Percentiles rank a stretch among this genome's conserved stretches.
Conservation (phyloP, 805 yeast species). For the Metschnikowia cubensis region DNA sequence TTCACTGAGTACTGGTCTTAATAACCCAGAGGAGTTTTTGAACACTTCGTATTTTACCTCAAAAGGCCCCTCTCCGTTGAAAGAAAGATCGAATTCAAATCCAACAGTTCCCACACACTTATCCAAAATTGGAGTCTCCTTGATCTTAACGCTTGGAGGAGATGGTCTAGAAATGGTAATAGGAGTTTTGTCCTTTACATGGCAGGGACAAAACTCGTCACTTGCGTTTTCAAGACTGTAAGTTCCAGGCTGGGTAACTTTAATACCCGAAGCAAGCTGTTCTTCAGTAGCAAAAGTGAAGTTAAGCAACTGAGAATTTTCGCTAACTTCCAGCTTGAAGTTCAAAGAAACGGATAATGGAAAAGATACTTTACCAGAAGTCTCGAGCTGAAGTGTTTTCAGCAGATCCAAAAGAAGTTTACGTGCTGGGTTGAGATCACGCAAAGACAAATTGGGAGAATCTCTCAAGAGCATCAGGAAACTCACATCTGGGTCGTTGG, state of each 20-base stretch:
- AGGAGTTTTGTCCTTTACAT: conserved; percentile 27
- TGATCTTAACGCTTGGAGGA: conserved; percentile 38
- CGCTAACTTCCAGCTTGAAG: conserved; percentile 24
- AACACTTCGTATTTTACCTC: conserved; percentile 59
- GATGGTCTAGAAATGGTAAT: conserved; percentile 12
- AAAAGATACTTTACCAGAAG: conserved; percentile 1
- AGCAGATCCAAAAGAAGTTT: conserved; percentile 27
- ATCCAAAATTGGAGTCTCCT: conserved; percentile 65
- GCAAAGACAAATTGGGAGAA: conserved; percentile 23
- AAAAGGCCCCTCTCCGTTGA: conserved; percentile 82
- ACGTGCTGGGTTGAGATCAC: conserved; percentile 18
- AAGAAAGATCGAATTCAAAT: conserved; percentile 55
- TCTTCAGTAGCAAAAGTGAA: conserved; percentile 21
- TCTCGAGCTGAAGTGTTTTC: conserved; percentile 27
- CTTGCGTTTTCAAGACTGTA: conserved; percentile 53
- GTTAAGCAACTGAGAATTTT: conserved; percentile 21
- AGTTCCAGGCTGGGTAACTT: conserved; percentile 57
- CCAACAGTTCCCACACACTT: conserved; percentile 93
- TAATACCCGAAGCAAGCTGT: conserved; percentile 29
- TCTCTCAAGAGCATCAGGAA: conserved; percentile 25
- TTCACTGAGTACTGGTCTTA: conserved; percentile 31
- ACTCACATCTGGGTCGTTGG: conserved; percentile 34
- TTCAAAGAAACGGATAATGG: conserved; percentile 37
- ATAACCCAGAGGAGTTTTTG: conserved; percentile 33
- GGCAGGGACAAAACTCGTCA: conserved; percentile 65